Conservation (phyloP, 139 green algal genomes). For the Chlamydomonas asymmetrica region DNA sequence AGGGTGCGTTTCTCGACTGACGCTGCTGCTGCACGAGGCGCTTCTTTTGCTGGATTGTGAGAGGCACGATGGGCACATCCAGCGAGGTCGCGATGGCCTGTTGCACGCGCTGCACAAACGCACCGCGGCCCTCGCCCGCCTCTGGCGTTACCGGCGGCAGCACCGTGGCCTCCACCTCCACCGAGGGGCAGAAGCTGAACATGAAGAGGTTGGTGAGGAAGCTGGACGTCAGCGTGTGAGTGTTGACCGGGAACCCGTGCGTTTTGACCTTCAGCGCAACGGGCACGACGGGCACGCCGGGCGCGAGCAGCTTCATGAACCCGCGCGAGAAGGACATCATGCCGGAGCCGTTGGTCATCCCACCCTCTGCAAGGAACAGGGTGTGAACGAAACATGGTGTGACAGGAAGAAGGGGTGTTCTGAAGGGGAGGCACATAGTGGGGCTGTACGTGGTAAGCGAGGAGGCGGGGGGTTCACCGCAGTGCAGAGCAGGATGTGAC, state of each 20-base stretch:
- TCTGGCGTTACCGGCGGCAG: conserved; percentile 44
- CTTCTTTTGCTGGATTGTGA: conserved; percentile 65
- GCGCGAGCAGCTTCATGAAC: conserved; percentile 56
- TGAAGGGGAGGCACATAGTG: too few relatives aligned
- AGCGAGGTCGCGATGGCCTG: conserved; percentile 56
- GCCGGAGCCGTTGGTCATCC: conserved; percentile 63
- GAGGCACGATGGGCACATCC: conserved; percentile 34
- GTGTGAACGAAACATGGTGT: too few relatives aligned
- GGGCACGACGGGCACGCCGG: conserved; percentile 52
- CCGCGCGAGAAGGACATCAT: conserved; percentile 62
- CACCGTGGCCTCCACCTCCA: conserved; percentile 51
- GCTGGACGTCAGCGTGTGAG: conserved; percentile 51
- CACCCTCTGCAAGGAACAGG: conserved; percentile 69
- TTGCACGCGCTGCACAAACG: conserved; percentile 67
- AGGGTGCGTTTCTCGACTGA: too few relatives aligned
- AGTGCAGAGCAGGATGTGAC: too few relatives aligned
- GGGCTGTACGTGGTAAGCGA: too few relatives aligned
- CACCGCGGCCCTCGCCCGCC: conserved; percentile 49
- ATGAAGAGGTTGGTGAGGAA: conserved; percentile 64
- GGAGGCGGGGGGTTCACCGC: too few relatives aligned
- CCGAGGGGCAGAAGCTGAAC: conserved; percentile 45
- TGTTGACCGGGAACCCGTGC: conserved; percentile 31
- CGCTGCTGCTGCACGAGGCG: conserved; percentile 29
- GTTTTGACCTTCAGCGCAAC: conserved; percentile 43
- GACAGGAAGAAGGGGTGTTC: too few relatives aligned